Evolutionary conservation across 208 protist species (phyloP), one percentile per base, ranked within the genome.

Genomic region (Vickermania spadyakhi): DNA sequence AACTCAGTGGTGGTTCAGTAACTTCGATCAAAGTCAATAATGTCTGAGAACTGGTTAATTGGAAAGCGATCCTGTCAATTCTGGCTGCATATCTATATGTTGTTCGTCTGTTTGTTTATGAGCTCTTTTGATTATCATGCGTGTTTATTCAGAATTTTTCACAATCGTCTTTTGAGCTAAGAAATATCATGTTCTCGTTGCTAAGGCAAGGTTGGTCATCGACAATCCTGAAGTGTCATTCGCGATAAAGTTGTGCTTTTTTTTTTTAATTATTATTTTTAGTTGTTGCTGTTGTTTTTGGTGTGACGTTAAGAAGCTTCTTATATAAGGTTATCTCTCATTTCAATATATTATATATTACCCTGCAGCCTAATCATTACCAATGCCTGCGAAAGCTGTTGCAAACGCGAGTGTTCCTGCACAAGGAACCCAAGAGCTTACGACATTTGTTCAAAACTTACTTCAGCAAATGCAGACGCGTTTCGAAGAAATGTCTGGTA

Each of bases 401-500:
- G 7, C 52, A n/a, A 28, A 30, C 68, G 57, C 29, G 52, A 62
- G 55, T 58, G 31, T 7, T 13, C 22, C 13, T 3, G 36, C 25
- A 50, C 82, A 91, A 50, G 83, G 80, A 23, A 95, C 91, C 27
- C 79, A 93, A 63, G 91, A 97, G 66, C 75, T 97, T 14, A 96
- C 91, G 0, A 65, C 77, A n/a, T 96, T 96, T 56, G 92, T 97
- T 63, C 96, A 98, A 72, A 85, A 83, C 26, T 77, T 98, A 21
- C 73, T 98, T 21, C 84, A 96, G 70, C 88, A 97, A 61, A 97
- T 97, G 93, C 96, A 98, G 72, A 70, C 75, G 0, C 82, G 94
- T 52, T 98, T 98, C 69, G 89, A 97, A 65, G 91, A 97, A 49
- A 97, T 97, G 94, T 94, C 89, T 18, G 91, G 92, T 52, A 79